Conservation (phyloP, 2,329 filamentous ascomycete genomes). For the Blastomyces parvus region DNA sequence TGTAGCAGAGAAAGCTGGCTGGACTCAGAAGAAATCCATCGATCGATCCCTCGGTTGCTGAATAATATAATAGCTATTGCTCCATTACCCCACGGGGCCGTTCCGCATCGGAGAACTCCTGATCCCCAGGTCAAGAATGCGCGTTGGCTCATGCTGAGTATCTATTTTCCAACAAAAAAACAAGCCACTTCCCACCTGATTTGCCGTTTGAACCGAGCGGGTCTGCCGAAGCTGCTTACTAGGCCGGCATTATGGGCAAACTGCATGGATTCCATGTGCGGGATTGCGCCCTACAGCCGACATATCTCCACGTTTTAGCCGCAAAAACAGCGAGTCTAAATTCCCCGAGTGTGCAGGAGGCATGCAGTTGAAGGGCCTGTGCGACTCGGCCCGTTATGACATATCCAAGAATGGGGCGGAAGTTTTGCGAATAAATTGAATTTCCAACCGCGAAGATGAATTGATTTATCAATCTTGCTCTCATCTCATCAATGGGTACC, state of each 20-base stretch:
- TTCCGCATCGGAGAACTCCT: too few species aligned
- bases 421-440: not conserved
- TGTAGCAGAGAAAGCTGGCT: too few species aligned
- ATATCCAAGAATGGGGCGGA: not conserved
- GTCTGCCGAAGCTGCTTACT: not conserved
- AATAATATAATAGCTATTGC: too few species aligned
- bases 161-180: too few species aligned
- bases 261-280: not conserved
- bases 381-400: not conserved
- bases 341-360: not conserved
- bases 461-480: too few species aligned
- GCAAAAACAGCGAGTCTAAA: not conserved
- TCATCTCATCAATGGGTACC: too few species aligned
- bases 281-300: not conserved
- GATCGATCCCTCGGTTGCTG: not conserved
- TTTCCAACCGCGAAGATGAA: not conserved
- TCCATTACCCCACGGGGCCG: not conserved
- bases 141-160: too few species aligned
- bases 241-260: not conserved
- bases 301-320: not conserved
- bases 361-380: not conserved
- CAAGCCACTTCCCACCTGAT: too few species aligned
- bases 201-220: not conserved
- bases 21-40: not conserved
- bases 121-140: too few species aligned